Conservation (phyloP, 2,329 filamentous ascomycete species). For the Aureobasidium subglaciale region DNA sequence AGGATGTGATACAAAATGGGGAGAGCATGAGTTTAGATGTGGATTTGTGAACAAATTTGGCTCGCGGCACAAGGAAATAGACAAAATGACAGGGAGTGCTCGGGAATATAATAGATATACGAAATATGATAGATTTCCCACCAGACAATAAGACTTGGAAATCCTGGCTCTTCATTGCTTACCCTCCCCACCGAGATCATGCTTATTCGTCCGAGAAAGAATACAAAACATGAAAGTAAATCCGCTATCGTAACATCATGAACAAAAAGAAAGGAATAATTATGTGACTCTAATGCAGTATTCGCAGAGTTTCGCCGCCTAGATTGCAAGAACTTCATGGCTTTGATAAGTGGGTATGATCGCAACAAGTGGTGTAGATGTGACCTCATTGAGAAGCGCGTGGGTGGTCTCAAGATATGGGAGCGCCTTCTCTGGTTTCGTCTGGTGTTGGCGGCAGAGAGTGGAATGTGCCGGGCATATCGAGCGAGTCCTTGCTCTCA, state of each 20-base stretch:
- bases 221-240: not conserved
- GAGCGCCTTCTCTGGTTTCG: constrained; percentile 13
- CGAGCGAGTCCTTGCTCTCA: constrained; percentile 18
- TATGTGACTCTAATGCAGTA: not conserved
- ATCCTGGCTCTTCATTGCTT: not conserved
- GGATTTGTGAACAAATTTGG: not conserved
- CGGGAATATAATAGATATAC: not conserved
- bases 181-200: not conserved
- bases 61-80: not conserved
- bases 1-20: not conserved
- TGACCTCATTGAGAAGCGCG: not conserved
- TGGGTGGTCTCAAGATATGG: not conserved
- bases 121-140: not conserved
- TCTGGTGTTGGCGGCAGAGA: constrained; percentile 19
- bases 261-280: not conserved
- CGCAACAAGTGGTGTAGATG: too few species aligned
- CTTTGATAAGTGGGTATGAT: not conserved
- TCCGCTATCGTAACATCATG: constrained; percentile 12
- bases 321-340: too few species aligned
- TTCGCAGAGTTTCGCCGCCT: not conserved
- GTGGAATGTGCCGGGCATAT: constrained; percentile 30
- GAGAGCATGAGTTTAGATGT: not conserved
- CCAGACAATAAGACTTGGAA: too few species aligned
- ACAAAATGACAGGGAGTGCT: not conserved
- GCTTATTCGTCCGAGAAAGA: not conserved